Base-by-base conservation (phyloP, 2,329 filamentous ascomycete genomes). In the Colletotrichum echinochloae region DNA sequence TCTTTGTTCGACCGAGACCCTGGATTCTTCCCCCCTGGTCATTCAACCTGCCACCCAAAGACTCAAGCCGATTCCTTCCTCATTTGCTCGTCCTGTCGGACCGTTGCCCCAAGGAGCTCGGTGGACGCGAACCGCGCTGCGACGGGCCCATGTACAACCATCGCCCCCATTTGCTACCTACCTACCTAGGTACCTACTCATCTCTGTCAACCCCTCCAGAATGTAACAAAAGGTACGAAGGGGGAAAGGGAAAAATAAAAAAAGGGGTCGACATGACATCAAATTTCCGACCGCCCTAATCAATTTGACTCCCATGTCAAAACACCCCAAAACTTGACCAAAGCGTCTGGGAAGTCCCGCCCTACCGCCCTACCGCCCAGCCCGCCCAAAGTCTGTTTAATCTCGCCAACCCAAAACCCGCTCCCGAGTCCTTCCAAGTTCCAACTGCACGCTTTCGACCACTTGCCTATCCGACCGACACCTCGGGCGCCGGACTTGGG, bases 251-350 rank as follows among this genome's bases (percentile, higher is more conserved):
- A 44, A 44, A n/a, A 44, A 44, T n/a, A n/a, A 44, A 39, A 44
- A 70, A 67, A 49, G 26, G 67, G 64, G 63, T 71, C 35, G 46
- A 67, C 51, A 56, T 67, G 51, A 61, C 68, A 71, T 71, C 64
- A 71, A 71, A 71, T 71, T 71, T 71, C 68, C 64, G 68, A 52
- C 64, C 23, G 37, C 64, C 68, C 46, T 71, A 59, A 60, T 68
- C 68, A 71, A 71, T 71, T 63, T 71, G 68, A 63, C 65, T 68
- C 68, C 68, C 68, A 63, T 51, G 68, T 68, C 68, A 71, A 70
- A 70, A 70, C 62, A 55, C 55, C 56, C 55, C 62, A 39, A 66
- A 68, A 63, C 68, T 57, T 62, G 68, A 54, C 44, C 68, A 68
- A 68, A 71, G 65, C 68, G 52, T 39, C n/a, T 56, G 68, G 57